Conservation (phyloP, 1,139 yeast species). For the Groenewaldozyma auringiensis region DNA sequence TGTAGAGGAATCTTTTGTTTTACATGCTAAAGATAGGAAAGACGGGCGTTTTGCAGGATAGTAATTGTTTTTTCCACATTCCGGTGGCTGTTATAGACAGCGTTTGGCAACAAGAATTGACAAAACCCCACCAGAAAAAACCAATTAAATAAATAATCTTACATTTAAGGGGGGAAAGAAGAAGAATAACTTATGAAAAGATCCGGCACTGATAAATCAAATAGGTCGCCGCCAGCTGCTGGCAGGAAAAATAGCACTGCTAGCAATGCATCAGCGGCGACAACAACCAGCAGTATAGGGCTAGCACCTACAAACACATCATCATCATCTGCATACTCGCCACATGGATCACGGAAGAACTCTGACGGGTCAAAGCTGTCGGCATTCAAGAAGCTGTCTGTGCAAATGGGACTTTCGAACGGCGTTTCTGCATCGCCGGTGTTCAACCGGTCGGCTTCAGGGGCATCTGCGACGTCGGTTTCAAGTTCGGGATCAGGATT, state of each 20-base stretch:
- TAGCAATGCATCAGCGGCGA: neutral
- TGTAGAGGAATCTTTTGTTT: too few relatives aligned
- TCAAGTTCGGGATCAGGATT: slow-evolving; percentile 3
- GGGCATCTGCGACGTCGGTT: slow-evolving; percentile 6
- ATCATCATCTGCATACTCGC: neutral
- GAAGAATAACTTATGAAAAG: neutral
- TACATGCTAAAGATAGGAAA: too few relatives aligned
- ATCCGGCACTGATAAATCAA: neutral
- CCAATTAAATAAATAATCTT: too few relatives aligned
- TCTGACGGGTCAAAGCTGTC: neutral
- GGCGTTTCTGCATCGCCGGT: slow-evolving; percentile 7
- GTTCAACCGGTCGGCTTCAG: slow-evolving; percentile 7
- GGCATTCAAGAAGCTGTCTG: slow-evolving; percentile 2
- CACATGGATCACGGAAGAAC: neutral
- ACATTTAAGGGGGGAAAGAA: too few relatives aligned
- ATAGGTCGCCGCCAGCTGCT: neutral
- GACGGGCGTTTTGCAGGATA: too few relatives aligned
- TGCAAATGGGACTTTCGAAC: slow-evolving; percentile 4
- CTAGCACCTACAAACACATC: neutral
- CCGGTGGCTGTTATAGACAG: too few relatives aligned
- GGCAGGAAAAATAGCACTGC: neutral
- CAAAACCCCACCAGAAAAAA: too few relatives aligned
- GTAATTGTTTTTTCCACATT: too few relatives aligned
- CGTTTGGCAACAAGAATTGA: too few relatives aligned
- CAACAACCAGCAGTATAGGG: too few relatives aligned